These are phyloP conservation scores for Elaeis guineensis DNA, from an alignment of 176 grass and related monocot genomes.

Conservation along the genomic window DNA sequence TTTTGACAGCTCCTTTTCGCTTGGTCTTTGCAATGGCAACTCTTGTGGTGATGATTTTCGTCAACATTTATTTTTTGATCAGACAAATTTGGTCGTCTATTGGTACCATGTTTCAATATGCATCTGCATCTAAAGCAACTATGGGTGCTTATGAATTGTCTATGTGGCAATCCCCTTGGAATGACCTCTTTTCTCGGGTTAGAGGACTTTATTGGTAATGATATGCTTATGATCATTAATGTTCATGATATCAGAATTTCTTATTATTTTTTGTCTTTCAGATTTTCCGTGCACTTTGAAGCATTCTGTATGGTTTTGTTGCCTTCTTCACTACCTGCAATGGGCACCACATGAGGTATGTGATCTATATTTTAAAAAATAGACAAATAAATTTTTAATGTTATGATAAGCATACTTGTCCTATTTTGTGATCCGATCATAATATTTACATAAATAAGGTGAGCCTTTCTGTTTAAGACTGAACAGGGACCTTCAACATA, in stretches of 20 bases:
- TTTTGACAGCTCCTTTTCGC: slow-evolving; percentile 52
- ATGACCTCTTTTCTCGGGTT: slow-evolving; percentile 91
- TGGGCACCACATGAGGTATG: slow-evolving; percentile 67
- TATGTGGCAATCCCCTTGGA: slow-evolving; percentile 71
- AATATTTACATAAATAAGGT: no score
- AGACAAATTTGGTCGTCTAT: slow-evolving; percentile 50
- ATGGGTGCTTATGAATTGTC: slow-evolving; percentile 40
- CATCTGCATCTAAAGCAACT: slow-evolving; percentile 38
- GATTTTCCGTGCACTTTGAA: slow-evolving; percentile 76
- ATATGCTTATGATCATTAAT: background rate
- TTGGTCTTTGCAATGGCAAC: slow-evolving; percentile 39
- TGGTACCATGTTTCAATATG: slow-evolving; percentile 61
- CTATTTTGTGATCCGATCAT: no score
- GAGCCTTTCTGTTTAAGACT: no score
- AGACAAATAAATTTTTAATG: no score
- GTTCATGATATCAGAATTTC: slow-evolving; percentile 11
- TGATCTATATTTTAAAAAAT: background rate
- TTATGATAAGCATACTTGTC: no score
- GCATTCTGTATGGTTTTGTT: slow-evolving; percentile 88
- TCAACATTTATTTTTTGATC: slow-evolving; percentile 36
- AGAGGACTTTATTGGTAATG: slow-evolving; percentile 4
- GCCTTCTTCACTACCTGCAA: slow-evolving; percentile 66
- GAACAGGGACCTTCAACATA: no score
- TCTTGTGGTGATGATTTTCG: slow-evolving; percentile 47
- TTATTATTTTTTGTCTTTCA: slow-evolving; percentile 24